Conservation (phyloP, 306 rosid species). For the Prunus mongolica region DNA sequence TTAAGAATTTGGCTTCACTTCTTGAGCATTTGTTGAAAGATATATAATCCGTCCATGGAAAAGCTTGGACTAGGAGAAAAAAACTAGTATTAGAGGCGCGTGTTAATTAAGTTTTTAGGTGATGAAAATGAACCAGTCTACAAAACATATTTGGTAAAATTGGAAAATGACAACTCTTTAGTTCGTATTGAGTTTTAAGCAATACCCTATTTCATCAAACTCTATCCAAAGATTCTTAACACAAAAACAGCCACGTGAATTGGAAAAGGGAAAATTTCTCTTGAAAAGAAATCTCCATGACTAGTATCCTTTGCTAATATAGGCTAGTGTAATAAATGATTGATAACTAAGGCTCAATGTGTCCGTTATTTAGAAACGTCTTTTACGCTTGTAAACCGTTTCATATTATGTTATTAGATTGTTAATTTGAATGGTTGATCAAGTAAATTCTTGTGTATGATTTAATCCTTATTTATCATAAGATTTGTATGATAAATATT, state of each 20-base stretch:
- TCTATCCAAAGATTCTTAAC: constrained; percentile 20
- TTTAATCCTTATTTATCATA: not conserved
- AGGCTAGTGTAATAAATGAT: constrained; percentile 44
- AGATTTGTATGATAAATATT: not conserved
- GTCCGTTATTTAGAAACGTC: not conserved
- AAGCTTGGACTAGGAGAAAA: no score
- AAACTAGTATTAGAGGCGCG: not conserved
- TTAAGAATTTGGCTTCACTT: not conserved
- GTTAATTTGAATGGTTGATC: not conserved
- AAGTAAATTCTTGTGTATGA: not conserved
- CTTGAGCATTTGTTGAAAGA: constrained; percentile 3
- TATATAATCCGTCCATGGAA: not conserved
- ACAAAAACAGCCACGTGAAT: constrained; percentile 26
- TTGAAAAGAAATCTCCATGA: constrained; percentile 41
- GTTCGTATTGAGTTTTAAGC: constrained; percentile 32
- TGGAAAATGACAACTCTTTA: constrained; percentile 14
- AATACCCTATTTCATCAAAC: constrained; percentile 23
- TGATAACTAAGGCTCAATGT: constrained; percentile 24
- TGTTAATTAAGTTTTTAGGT: constrained; percentile 1
- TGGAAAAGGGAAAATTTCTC: constrained; percentile 25
- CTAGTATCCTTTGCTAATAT: constrained; percentile 38
- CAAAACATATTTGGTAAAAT: not conserved
- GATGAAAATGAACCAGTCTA: constrained; percentile 13
- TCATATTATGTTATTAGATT: not conserved
- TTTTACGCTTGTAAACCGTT: not conserved